Base-by-base conservation (phyloP, 768 basidiomycete genomes). In the Russula sp. region DNA sequence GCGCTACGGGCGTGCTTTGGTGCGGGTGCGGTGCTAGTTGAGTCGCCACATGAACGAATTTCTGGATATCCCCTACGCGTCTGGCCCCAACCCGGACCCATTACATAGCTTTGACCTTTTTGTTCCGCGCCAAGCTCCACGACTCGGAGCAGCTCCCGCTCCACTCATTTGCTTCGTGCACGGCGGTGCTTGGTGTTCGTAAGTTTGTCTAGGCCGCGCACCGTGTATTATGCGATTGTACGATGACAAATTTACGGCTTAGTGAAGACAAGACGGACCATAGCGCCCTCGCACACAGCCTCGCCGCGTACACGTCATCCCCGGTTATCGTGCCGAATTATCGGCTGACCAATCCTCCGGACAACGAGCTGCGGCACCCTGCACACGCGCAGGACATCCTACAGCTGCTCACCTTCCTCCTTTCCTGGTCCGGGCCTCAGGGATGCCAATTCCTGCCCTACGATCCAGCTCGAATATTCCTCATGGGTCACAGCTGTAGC, bases 161-260 rank as follows among this genome's bases (percentile, higher is more conserved):
- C 77, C 80, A n/a, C 72, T 91, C 48, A 70, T 91, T 44, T 83
- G 84, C 69, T 92, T 91, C 69, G 75, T 92, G 34, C 91, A 91
- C 68, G 91, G 91, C 35, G 91, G 91, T 39, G 91, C 91, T 27
- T 94, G 91, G 91, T 77, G 84, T 69, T 72, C 83, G 90, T 90
- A 70, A 77, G 87, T 70, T 55, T 2, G 60, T 45, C 45, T 45
- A 20, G 55, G 64, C 53, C 44, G 37, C 18, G 59, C 57, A 55
- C 63, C 9, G 11, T 34, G 31, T 44, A 20, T 7, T 44, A 20
- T 7, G n/a, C 48, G 27, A 34, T 51, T 59, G 50, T 37, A n/a
- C 39, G 42, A 63, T 18, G 61, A 65, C 54, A 51, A 44, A 57
- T 62, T 9, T 37, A n/a, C 32, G n/a, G 51, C 52, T 22, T 35